phyloP scores from a whole-genome alignment of 306 rosid species.

The Quercus ilex region DNA sequence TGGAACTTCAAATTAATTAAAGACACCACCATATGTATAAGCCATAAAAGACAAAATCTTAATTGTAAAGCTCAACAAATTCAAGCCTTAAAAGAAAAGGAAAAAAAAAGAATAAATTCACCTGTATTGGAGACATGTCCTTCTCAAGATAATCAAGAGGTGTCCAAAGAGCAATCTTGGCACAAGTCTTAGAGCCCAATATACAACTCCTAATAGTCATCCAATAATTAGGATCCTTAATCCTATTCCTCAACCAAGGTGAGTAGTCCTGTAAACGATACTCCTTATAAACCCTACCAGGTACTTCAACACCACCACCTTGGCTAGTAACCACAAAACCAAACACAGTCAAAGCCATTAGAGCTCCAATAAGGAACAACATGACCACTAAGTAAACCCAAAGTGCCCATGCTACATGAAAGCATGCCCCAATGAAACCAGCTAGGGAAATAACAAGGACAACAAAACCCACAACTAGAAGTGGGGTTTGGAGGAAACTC shows the following conservation, averaged over 20 bases:
- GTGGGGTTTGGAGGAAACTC: conserved; percentile 81
- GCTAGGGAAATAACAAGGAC: conserved; percentile 76
- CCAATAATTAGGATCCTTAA: conserved; percentile 68
- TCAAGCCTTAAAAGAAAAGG: too few species aligned
- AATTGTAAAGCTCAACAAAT: background rate
- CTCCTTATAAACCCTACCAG: conserved; percentile 73
- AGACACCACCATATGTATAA: too few species aligned
- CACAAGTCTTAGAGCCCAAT: conserved; percentile 79
- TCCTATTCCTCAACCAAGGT: conserved; percentile 71
- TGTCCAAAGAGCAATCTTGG: conserved; percentile 54
- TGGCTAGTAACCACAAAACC: conserved; percentile 71
- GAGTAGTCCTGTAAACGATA: conserved; percentile 62
- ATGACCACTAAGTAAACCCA: conserved; percentile 83
- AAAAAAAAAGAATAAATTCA: conserved; percentile 3
- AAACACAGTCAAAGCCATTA: conserved; percentile 63
- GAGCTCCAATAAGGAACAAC: conserved; percentile 67
- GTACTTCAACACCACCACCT: conserved; percentile 70
- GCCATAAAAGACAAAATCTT: background rate
- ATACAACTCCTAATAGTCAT: conserved; percentile 62
- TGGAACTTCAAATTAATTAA: background rate
- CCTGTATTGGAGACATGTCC: conserved; percentile 88
- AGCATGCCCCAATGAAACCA: conserved; percentile 95
- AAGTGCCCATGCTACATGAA: conserved; percentile 87
- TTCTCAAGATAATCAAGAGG: conserved; percentile 69
- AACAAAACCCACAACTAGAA: conserved; percentile 69